These are phyloP conservation scores for Sporothrix mexicana DNA, from an alignment of 2,329 filamentous ascomycete genomes.

Conservation along the genomic window DNA sequence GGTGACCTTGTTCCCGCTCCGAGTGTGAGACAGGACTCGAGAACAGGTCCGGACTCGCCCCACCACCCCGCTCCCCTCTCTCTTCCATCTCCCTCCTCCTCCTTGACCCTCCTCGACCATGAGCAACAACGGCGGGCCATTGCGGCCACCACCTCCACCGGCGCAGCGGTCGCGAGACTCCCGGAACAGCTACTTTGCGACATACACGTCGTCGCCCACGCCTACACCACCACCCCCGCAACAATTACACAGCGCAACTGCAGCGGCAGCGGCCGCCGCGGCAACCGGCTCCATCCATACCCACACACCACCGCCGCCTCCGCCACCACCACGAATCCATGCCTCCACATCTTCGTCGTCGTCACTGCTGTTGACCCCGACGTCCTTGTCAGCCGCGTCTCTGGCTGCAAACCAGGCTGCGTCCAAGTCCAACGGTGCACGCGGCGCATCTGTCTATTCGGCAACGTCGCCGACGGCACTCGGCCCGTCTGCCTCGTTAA, in stretches of 20 bases:
- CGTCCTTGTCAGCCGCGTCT: conserved; percentile 31
- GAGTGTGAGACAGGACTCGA: neutral
- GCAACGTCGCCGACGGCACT: neutral
- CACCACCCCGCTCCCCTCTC: neutral
- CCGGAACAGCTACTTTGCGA: conserved; percentile 62
- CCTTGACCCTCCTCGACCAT: neutral
- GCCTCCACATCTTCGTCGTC: conserved; percentile 28
- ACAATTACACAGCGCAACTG: conserved; percentile 20
- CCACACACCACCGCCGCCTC: conserved; percentile 31
- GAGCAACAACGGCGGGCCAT: conserved; percentile 31
- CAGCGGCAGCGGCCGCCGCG: too few relatives aligned
- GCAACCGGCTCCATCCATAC: neutral
- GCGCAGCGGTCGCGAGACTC: conserved; percentile 30
- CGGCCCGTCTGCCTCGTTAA: neutral
- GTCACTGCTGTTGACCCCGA: conserved; percentile 32
- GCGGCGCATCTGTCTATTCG: neutral
- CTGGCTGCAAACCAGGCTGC: conserved; percentile 28
- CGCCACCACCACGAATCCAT: conserved; percentile 34
- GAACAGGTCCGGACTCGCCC: neutral
- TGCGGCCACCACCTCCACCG: conserved; percentile 32
- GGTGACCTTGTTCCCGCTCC: neutral
- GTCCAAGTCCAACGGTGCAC: neutral
- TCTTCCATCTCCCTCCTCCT: neutral
- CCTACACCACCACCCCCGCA: conserved; percentile 33
- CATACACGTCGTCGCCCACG: conserved; percentile 48